Base-by-base conservation (phyloP, 768 basidiomycete species). In the Podaxis carcinomalis region DNA sequence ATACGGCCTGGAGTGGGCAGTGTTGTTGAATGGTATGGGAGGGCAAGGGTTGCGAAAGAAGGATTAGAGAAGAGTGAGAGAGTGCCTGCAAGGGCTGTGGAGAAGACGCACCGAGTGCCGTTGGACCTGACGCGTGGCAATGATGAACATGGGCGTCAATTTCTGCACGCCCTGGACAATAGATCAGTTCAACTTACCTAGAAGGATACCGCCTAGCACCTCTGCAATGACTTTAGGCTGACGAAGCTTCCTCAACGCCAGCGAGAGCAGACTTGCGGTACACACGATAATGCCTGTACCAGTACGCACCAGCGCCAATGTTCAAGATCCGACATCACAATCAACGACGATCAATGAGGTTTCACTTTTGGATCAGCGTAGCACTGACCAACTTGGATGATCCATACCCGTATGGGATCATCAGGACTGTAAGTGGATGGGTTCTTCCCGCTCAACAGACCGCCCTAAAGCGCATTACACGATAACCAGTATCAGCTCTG, bases 211-310 rank as follows among this genome's bases (percentile, higher is more conserved):
- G 4, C 91, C 94, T 37, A 97, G 74, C 27, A 96, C 79, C 66
- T 92, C 90, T 5, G 90, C 87, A 27, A 92, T 92, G 51, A 92
- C 90, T 68, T 84, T 88, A 3, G 96, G 96, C 67, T 98, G 96
- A 23, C 83, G 82, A 36, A 96, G 74, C 71, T 82, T 89, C n/a
- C 83, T 78, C 39, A 98, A 78, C 2, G 72, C 77, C 14, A 93
- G 80, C 1, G 87, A 83, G n/a, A 95, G 82, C 21, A 91, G 64
- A 68, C 90, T 90, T 2, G 91, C 88, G 56, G 87, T 90, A 46
- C 80, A 73, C 55, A 99, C 82, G 74, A 98, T 97, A 63, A 98
- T 80, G 52, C 88, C 90, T 91, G 64, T 2, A 50, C 46, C 35
- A 54, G 13, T 5, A 49, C 0, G 2, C 32, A 2, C 32, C 32